A percentile compares a stretch with the other conserved stretches of the same genome.
These are phyloP conservation scores for Geotrichum klebahnii DNA, from an alignment of 1,139 yeast species.

Conservation along the genomic window DNA sequence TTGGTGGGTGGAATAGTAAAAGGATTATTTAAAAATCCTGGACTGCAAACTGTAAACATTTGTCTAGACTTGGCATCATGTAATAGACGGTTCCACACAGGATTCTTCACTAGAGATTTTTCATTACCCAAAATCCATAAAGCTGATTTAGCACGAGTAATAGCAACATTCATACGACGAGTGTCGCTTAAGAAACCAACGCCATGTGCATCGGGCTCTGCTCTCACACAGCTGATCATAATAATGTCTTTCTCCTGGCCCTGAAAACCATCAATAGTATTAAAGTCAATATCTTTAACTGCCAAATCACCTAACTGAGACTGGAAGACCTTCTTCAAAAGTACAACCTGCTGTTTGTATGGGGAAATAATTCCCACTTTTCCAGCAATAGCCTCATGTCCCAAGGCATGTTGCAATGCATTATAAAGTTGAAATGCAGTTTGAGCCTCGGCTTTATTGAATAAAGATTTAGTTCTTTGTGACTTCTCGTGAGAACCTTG, in stretches of 20 bases:
- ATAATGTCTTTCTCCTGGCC: slow-evolving; percentile 96
- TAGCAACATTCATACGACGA: slow-evolving; percentile 92
- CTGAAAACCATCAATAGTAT: slow-evolving; percentile 96
- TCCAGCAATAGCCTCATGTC: slow-evolving; percentile 52
- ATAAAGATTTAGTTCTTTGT: slow-evolving; percentile 20
- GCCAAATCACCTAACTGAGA: slow-evolving; percentile 60
- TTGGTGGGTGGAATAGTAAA: background rate
- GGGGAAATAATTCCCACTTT: slow-evolving; percentile 91
- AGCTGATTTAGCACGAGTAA: slow-evolving; percentile 89
- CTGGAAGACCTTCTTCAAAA: slow-evolving; percentile 55
- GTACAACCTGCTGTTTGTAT: slow-evolving; percentile 77
- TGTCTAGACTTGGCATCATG: slow-evolving; percentile 56
- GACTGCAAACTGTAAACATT: slow-evolving; percentile 35
- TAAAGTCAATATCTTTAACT: slow-evolving; percentile 70
- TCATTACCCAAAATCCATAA: slow-evolving; percentile 85
- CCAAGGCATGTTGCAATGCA: slow-evolving; percentile 13
- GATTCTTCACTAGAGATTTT: slow-evolving; percentile 48
- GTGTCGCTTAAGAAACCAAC: slow-evolving; percentile 88
- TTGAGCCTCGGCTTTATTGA: slow-evolving; percentile 20
- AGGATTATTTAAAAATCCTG: slow-evolving; percentile 37
- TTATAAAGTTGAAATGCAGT: slow-evolving; percentile 50
- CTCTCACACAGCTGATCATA: slow-evolving; percentile 91
- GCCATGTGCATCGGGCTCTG: slow-evolving; percentile 58
- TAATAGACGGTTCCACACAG: slow-evolving; percentile 65
- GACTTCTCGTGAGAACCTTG: slow-evolving; percentile 56